Base-by-base conservation (phyloP, 2,329 filamentous ascomycete species). In the Penicillium hordei region DNA sequence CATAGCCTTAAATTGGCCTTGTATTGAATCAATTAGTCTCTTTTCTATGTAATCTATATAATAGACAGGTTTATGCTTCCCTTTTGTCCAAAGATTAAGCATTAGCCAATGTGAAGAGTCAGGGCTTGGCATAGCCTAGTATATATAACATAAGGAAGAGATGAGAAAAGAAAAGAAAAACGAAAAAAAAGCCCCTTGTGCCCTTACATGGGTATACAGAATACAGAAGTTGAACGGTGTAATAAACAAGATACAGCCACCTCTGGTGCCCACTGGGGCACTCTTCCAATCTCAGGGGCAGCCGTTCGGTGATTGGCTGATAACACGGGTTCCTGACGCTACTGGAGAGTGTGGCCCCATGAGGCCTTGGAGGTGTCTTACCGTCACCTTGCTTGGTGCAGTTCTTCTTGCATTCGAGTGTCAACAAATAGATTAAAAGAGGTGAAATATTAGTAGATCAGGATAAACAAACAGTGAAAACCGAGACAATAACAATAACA, bases 311-410 rank as follows among this genome's bases (percentile, higher is more conserved):
- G 48, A 69, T 68, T 70, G 67, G 68, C 17, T 21, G 36, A 13
- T 7, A 5, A n/a, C 10, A 39, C 60, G 58, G 65, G 68, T 70
- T 67, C 67, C 68, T 70, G 68, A 63, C 67, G 55, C 68, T 64
- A 68, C 42, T 31, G 10, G 31, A 33, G 12, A 38, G 19, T 7
- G 19, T 23, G 31, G 31, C 25, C 21, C 44, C 27, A 27, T 17
- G 19, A 29, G 52, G 50, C 50, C 57, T 52, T 55, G 40, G 48
- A 25, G 6, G 38, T 49, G 57, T 58, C 58, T 59, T 57, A 60
- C 43, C n/a, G 25, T 45, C 45, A 23, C 62, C 62, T 65, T 65
- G 57, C 62, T 55, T 58, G 48, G 5, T 61, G 48, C 57, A 57
- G 49, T 33, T 25, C 4, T 23, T 12, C 17, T 27, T 10, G 7